phyloP scores from a whole-genome alignment of 1,284 basidiomycete species.

The Trametes sp. region DNA sequence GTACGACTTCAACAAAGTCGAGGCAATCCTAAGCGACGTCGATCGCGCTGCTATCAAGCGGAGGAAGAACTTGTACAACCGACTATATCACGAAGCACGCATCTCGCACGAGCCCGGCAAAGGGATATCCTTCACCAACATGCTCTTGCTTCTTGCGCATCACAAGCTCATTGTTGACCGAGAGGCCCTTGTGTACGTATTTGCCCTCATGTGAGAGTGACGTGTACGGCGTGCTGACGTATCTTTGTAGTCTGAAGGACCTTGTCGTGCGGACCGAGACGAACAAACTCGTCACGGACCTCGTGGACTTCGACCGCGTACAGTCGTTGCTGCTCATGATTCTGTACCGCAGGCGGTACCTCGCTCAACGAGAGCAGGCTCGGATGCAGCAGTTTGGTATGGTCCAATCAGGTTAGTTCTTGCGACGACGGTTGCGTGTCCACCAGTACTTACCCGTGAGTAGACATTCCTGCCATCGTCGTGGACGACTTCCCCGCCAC shows the following conservation, averaged over 20 bases:
- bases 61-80: slow-evolving; percentile 74
- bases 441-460: background rate
- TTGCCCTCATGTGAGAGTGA: background rate
- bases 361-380: slow-evolving; percentile 51
- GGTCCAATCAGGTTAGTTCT: slow-evolving; percentile 42
- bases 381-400: slow-evolving; percentile 43
- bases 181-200: slow-evolving; percentile 82
- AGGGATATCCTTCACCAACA: slow-evolving; percentile 92
- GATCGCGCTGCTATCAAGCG: slow-evolving; percentile 71
- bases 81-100: slow-evolving; percentile 87
- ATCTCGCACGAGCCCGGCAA: slow-evolving; percentile 74
- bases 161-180: slow-evolving; percentile 92
- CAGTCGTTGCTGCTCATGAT: slow-evolving; percentile 82
- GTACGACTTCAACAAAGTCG: slow-evolving; percentile 73
- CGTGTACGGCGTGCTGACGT: slow-evolving; percentile 9
- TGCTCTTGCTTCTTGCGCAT: slow-evolving; percentile 90
- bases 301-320: slow-evolving; percentile 87
- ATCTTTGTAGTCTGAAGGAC: slow-evolving; percentile 73
- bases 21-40: slow-evolving; percentile 64
- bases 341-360: slow-evolving; percentile 74
- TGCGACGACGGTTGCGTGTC: background rate
- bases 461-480: slow-evolving; percentile 73
- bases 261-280: slow-evolving; percentile 79
- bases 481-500: slow-evolving; percentile 64
- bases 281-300: slow-evolving; percentile 80